A percentile compares a stretch with the other conserved stretches of the same genome.
phyloP scores from a whole-genome alignment of 148 eudicot species.

The Limonium bicolor region DNA sequence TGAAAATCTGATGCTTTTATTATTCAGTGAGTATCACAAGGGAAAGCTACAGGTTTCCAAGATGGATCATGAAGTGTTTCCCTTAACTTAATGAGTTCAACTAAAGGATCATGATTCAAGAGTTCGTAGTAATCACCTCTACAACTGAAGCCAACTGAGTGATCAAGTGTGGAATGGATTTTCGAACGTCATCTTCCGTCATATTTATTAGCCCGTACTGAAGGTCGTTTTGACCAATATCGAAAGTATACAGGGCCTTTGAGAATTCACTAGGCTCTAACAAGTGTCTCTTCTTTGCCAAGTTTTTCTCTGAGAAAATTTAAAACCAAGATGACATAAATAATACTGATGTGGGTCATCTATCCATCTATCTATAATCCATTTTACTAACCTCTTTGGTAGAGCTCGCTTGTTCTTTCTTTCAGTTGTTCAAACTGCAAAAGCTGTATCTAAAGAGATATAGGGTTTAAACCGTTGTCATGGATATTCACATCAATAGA shows the following conservation, averaged over 20 bases:
- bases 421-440: constrained; percentile 24
- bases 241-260: constrained; percentile 40
- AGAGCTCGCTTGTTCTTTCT: constrained; percentile 11
- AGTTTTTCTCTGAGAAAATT: background rate
- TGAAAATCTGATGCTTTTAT: too few relatives aligned
- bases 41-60: too few relatives aligned
- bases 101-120: too few relatives aligned
- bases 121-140: constrained; percentile 20
- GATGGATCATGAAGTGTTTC: too few relatives aligned
- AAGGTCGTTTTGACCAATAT: constrained; percentile 35
- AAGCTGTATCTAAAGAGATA: constrained; percentile 22
- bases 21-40: too few relatives aligned
- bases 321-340: too few relatives aligned
- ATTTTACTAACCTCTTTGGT: constrained; percentile 11
- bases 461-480: constrained; percentile 7
- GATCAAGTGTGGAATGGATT: constrained; percentile 13
- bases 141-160: constrained; percentile 13
- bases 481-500: constrained; percentile 1
- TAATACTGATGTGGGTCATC: background rate
- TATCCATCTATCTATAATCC: background rate
- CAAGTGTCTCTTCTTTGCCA: constrained; percentile 6
- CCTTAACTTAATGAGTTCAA: too few relatives aligned
- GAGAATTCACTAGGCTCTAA: constrained; percentile 27
- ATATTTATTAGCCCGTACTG: constrained; percentile 8
- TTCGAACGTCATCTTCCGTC: constrained; percentile 13